Evolutionary conservation across 805 yeast species (phyloP).

Genomic region (Kluyveromyces starmeri): DNA sequence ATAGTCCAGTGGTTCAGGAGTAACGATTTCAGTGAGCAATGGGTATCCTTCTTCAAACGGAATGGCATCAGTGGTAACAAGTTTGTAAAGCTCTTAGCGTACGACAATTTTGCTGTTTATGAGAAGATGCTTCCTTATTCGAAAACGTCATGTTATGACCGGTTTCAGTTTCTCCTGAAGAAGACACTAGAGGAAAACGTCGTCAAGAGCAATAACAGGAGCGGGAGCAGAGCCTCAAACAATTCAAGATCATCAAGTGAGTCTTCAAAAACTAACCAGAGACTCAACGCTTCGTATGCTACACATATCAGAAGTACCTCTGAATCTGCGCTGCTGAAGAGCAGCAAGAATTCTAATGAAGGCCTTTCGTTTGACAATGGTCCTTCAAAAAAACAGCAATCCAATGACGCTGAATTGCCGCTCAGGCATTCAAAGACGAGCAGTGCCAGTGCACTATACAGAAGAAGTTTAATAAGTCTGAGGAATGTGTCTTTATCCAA

Average conservation of each 20-base stretch:
- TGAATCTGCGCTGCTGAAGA: slow-evolving; percentile 9
- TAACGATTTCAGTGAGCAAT: slow-evolving; percentile 61
- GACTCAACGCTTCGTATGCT: background rate
- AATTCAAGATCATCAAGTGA: slow-evolving; percentile 25
- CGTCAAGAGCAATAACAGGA: slow-evolving; percentile 19
- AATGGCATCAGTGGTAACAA: slow-evolving; percentile 51
- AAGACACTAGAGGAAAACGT: slow-evolving; percentile 34
- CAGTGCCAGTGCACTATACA: slow-evolving; percentile 27
- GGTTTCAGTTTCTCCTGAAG: slow-evolving; percentile 47
- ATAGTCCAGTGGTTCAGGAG: slow-evolving; percentile 59
- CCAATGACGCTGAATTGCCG: slow-evolving; percentile 24
- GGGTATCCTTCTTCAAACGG: slow-evolving; percentile 58
- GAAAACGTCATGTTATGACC: slow-evolving; percentile 43
- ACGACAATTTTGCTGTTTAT: slow-evolving; percentile 44
- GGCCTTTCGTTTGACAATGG: background rate
- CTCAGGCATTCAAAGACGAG: slow-evolving; percentile 21
- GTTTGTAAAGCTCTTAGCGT: slow-evolving; percentile 60
- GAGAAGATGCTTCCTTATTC: slow-evolving; percentile 35
- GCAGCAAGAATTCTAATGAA: slow-evolving; percentile 10
- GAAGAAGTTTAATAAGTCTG: slow-evolving; percentile 29
- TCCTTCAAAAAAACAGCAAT: slow-evolving; percentile 20
- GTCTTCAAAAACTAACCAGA: slow-evolving; percentile 11
- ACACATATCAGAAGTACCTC: slow-evolving; percentile 5
- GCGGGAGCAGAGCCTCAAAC: slow-evolving; percentile 16
- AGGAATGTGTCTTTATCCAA: slow-evolving; percentile 18